Evolutionary conservation across 192 early-diverging fungal species (phyloP), one percentile per base, ranked within the genome.

Genomic region (Podila minutissima): DNA sequence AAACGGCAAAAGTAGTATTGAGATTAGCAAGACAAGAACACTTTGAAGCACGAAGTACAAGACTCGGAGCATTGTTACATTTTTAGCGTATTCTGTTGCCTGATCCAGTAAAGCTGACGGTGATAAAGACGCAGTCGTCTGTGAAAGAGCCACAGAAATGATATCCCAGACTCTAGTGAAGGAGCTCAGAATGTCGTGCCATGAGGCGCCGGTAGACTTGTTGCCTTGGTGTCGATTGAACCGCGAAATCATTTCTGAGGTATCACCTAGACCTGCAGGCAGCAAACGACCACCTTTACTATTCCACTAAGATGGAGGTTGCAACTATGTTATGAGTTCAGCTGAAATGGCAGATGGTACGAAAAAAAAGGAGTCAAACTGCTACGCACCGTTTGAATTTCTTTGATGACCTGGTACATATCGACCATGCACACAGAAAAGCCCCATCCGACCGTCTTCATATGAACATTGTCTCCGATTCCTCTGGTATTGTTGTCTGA

Each of bases 131-230:
- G 37, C 17, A 24, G 19, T 37, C 35, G 17, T 58, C 9, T 31
- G 33, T 0, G 12, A 11, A 31, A 72, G 63, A 22, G 35, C 35
- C 1, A 51, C 33, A 12, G 71, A 72, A 22, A 72, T 58, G 12
- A 65, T 28, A 1, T 41, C 48, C 71, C 71, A 72, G 12, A 50
- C 13, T 29, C 57, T 63, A 9, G 63, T 53, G n/a, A 74, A 74
- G 31, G 57, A 61, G 8, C 31, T 35, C 55, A 66, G 15, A 22
- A 50, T 64, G 0, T 66, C 57, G 5, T 29, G 31, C 22, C 57
- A 35, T 2, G 19, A 37, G 6, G 33, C 15, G 12, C 31, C 22
- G 2, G 15, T 37, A 5, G 41, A 10, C 53, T 41, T 49, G 15
- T 55, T 60, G n/a, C 9, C 41, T 20, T 61, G 57, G 3, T 33